Conservation (phyloP, 1,139 yeast species). For the Yueomyces sp. region DNA sequence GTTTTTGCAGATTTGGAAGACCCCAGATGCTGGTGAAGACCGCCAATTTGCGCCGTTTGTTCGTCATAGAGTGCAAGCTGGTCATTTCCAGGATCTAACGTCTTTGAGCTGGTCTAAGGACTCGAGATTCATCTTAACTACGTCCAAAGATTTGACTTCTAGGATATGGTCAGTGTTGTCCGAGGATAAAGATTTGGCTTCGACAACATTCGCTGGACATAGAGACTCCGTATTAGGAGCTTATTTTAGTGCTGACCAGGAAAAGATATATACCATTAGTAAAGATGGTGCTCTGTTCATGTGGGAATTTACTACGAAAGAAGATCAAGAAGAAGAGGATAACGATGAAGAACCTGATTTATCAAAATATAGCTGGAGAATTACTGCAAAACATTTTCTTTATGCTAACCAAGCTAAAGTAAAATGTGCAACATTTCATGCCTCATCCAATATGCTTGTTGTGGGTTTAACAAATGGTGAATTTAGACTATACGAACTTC, state of each 20-base stretch:
- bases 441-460: conserved; percentile 54
- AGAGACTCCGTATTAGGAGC: conserved; percentile 80
- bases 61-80: conserved; percentile 80
- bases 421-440: conserved; percentile 74
- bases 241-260: conserved; percentile 76
- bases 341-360: conserved; percentile 30
- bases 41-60: conserved; percentile 94
- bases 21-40: conserved; percentile 62
- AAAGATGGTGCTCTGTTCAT: conserved; percentile 89
- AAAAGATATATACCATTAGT: conserved; percentile 78
- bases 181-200: conserved; percentile 59
- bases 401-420: conserved; percentile 56
- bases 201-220: conserved; percentile 85
- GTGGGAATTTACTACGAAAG: conserved; percentile 69
- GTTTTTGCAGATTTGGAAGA: conserved; percentile 85
- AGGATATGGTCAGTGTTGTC: conserved; percentile 70
- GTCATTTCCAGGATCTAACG: conserved; percentile 76
- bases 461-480: conserved; percentile 92
- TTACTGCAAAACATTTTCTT: conserved; percentile 65
- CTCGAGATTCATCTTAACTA: conserved; percentile 72
- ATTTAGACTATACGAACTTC: conserved; percentile 83
- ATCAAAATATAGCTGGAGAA: conserved; percentile 58
- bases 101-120: conserved; percentile 83
- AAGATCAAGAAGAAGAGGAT: conserved; percentile 28
- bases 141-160: conserved; percentile 85